Evolutionary conservation across 75 land plant species (phyloP).

Genomic region (Adiantum capillusveneris): DNA sequence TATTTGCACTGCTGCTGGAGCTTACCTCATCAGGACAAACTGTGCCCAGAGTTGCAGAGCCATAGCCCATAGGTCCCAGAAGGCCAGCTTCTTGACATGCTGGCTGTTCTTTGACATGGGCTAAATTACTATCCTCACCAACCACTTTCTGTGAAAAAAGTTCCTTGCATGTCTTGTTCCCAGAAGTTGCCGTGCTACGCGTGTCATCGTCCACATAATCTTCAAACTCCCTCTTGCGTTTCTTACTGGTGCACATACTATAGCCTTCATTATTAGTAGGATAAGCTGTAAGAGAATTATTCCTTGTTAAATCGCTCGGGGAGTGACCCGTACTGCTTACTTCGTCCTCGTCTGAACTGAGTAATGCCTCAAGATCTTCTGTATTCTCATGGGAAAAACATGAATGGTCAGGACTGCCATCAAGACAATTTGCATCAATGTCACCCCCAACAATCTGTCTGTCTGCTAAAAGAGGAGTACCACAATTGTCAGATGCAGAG

Average conservation of each 20-base stretch:
- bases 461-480: neutral
- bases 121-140: neutral
- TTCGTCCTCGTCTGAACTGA: conserved; percentile 51
- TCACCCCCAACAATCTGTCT: neutral
- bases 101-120: neutral
- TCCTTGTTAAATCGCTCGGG: conserved; percentile 18
- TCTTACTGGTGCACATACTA: conserved; percentile 1
- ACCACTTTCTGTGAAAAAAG: neutral
- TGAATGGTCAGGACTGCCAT: no score
- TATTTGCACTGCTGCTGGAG: no score
- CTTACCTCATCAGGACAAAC: no score
- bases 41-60: no score
- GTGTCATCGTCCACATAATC: conserved; percentile 15
- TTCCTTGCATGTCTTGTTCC: neutral
- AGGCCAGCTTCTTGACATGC: neutral
- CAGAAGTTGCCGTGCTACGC: conserved; percentile 4
- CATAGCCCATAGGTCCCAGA: no score
- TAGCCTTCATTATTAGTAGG: conserved; percentile 12
- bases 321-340: conserved; percentile 55
- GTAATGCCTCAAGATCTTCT: conserved; percentile 54
- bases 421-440: no score
- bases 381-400: conserved; percentile 51
- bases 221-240: conserved; percentile 26
- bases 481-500: no score
- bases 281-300: neutral